Evolutionary conservation across 2,329 filamentous ascomycete species (phyloP).

Genomic region (Sclerotinia sclerotiorum): DNA sequence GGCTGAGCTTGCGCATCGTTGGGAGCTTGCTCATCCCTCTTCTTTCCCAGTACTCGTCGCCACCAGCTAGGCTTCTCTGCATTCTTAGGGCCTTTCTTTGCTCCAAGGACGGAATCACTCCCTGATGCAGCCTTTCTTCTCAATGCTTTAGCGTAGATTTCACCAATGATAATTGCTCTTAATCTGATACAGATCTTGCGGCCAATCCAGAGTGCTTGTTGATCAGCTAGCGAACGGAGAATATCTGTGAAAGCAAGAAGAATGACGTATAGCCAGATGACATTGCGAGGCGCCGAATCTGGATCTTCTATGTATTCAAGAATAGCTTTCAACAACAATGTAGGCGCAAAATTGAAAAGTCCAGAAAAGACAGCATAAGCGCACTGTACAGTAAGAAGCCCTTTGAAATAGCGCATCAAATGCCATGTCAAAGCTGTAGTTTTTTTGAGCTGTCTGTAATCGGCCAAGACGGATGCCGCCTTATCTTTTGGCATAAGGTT

Average conservation of each 20-base stretch:
- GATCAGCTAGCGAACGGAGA: conserved; percentile 70
- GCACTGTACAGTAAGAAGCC: conserved; percentile 72
- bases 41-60: conserved; percentile 55
- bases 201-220: conserved; percentile 87
- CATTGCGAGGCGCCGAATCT: conserved; percentile 71
- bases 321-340: conserved; percentile 85
- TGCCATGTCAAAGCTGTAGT: conserved; percentile 77
- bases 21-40: conserved; percentile 45
- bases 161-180: conserved; percentile 91
- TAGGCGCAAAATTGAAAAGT: conserved; percentile 86
- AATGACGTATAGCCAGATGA: conserved; percentile 94
- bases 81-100: conserved; percentile 47
- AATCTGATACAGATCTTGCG: conserved; percentile 92
- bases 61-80: conserved; percentile 46
- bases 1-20: conserved; percentile 22
- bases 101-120: conserved; percentile 70
- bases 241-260: conserved; percentile 81
- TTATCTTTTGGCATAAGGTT: conserved; percentile 88
- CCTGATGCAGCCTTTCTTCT: conserved; percentile 83
- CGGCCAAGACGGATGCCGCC: conserved; percentile 72
- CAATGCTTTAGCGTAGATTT: conserved; percentile 94
- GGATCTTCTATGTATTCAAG: conserved; percentile 92
- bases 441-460: conserved; percentile 84
- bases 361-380: conserved; percentile 77
- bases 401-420: conserved; percentile 80